Percentiles rank a stretch among this genome's conserved stretches.
Conservation (phyloP, 768 basidiomycete genomes). For the Kwoniella dejecticola region DNA sequence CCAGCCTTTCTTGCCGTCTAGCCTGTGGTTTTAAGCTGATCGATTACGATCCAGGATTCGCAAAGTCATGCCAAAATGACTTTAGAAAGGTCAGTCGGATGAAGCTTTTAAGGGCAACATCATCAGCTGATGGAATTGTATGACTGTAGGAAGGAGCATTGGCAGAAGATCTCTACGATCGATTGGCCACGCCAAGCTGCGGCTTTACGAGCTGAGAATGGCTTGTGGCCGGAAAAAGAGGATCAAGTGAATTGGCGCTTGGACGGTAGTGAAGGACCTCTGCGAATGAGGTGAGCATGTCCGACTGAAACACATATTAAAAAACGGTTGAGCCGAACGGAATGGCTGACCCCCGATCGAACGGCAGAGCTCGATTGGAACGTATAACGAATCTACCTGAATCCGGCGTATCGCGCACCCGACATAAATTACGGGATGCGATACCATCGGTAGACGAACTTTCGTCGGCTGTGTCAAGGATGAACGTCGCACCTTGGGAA, state of each 20-base stretch:
- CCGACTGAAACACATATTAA: too few relatives aligned
- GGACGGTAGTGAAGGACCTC: constrained; percentile 90
- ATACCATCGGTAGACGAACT: constrained; percentile 50
- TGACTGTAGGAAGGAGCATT: constrained; percentile 68
- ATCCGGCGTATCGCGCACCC: constrained; percentile 26
- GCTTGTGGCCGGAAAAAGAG: constrained; percentile 71
- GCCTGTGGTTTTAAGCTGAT: too few relatives aligned
- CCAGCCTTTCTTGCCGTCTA: neutral
- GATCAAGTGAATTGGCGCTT: constrained; percentile 67
- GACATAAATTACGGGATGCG: constrained; percentile 45
- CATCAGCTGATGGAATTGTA: neutral
- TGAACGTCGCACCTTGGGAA: constrained; percentile 52
- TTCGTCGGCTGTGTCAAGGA: constrained; percentile 47
- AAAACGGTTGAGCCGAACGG: neutral
- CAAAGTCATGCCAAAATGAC: constrained; percentile 49
- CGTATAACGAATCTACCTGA: constrained; percentile 31
- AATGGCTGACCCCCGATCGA: constrained; percentile 2
- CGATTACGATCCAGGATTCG: constrained; percentile 18
- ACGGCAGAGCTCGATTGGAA: constrained; percentile 40
- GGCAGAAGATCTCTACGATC: constrained; percentile 62
- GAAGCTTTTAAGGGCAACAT: too few relatives aligned
- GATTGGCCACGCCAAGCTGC: constrained; percentile 61
- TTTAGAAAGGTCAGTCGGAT: constrained; percentile 41
- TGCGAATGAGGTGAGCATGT: constrained; percentile 70
- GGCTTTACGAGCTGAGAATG: constrained; percentile 71